A percentile compares a stretch with the other conserved stretches of the same genome.
Evolutionary conservation across 495 filamentous ascomycete genomes (phyloP).

Genomic region (Podospora pseudopauciseta): DNA sequence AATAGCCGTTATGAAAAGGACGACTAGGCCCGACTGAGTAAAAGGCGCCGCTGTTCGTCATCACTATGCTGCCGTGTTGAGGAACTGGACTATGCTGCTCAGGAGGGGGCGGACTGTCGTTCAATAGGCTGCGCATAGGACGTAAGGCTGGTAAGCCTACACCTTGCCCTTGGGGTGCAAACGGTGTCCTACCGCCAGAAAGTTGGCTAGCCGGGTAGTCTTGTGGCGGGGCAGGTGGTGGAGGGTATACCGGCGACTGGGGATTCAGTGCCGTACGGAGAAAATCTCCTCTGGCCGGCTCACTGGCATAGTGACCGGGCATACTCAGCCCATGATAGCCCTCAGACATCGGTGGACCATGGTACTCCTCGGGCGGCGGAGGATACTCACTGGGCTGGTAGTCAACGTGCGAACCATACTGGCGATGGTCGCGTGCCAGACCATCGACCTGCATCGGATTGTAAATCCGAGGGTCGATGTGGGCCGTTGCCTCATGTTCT

Average conservation of each 20-base stretch:
- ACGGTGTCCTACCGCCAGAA: slow-evolving; percentile 21
- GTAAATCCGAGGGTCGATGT: slow-evolving; percentile 11
- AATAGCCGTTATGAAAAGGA: slow-evolving; percentile 41
- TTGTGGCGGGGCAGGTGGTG: slow-evolving; percentile 2
- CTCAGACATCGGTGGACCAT: not conserved
- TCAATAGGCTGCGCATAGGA: slow-evolving; percentile 32
- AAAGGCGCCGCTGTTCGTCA: slow-evolving; percentile 39
- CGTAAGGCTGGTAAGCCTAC: slow-evolving; percentile 42
- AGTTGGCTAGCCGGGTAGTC: slow-evolving; percentile 7
- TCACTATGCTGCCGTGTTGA: slow-evolving; percentile 31
- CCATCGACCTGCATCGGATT: not conserved
- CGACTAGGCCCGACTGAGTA: slow-evolving; percentile 36
- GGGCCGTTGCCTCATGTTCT: not conserved
- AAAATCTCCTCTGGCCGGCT: slow-evolving; percentile 31
- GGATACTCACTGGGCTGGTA: slow-evolving; percentile 19
- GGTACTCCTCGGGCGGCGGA: slow-evolving; percentile 3
- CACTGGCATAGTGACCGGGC: slow-evolving; percentile 8
- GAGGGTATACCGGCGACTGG: slow-evolving; percentile 15
- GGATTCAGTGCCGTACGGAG: slow-evolving; percentile 44
- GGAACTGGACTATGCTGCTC: slow-evolving; percentile 28
- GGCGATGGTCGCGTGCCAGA: slow-evolving; percentile 2
- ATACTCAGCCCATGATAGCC: not conserved
- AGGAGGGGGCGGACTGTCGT: slow-evolving; percentile 23
- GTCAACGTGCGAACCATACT: not conserved
- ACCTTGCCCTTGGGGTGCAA: slow-evolving; percentile 23